Percentiles rank a stretch among this genome's conserved stretches.
Evolutionary conservation across 1,139 yeast species (phyloP).

Genomic region (Hyphopichia burtonii): DNA sequence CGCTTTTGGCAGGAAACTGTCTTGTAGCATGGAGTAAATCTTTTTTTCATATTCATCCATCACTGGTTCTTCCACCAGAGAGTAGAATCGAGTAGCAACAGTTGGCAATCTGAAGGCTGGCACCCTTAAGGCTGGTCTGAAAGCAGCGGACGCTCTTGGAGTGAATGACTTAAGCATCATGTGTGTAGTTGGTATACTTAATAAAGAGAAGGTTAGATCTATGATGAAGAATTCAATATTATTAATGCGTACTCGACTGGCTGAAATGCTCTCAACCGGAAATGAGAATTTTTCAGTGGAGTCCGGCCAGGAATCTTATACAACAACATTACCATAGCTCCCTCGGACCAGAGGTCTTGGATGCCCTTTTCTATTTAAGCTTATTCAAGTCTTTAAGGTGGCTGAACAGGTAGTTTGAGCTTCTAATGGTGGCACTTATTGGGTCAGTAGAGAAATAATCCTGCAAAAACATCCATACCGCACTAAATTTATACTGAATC

Average conservation of each 20-base stretch:
- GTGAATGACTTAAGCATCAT: constrained; percentile 1
- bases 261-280: not conserved
- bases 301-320: too few relatives aligned
- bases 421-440: too few relatives aligned
- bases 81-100: not conserved
- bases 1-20: constrained; percentile 55
- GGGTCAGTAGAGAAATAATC: too few relatives aligned
- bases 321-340: too few relatives aligned
- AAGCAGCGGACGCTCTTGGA: not conserved
- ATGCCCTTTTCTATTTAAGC: too few relatives aligned
- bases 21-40: constrained; percentile 55
- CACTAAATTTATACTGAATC: not conserved
- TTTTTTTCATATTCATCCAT: constrained; percentile 68
- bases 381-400: too few relatives aligned
- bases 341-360: too few relatives aligned
- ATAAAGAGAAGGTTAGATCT: not conserved
- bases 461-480: not conserved
- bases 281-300: too few relatives aligned
- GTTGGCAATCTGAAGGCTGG: not conserved
- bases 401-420: too few relatives aligned
- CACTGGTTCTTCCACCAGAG: constrained; percentile 11
- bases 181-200: not conserved
- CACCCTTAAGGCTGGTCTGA: not conserved
- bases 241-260: constrained; percentile 5
- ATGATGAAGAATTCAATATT: not conserved